These are phyloP conservation scores for Panus rudis DNA, from an alignment of 768 basidiomycete species.

Conservation along the genomic window DNA sequence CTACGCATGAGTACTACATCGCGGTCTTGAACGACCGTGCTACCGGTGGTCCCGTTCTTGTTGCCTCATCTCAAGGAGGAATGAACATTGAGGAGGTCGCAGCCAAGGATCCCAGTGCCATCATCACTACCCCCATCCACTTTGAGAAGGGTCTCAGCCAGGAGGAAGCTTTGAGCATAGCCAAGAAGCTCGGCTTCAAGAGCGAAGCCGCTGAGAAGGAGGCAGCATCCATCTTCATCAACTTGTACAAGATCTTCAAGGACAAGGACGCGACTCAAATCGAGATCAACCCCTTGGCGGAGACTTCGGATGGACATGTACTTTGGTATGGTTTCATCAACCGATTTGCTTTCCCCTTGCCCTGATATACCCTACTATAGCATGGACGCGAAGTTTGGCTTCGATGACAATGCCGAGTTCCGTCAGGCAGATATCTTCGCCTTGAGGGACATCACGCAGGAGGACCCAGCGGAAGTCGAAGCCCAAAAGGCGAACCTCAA, in stretches of 20 bases:
- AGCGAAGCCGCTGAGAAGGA: constrained; percentile 62
- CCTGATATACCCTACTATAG: constrained; percentile 32
- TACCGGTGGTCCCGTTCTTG: constrained; percentile 83
- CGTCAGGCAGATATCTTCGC: constrained; percentile 86
- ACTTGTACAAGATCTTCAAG: constrained; percentile 95
- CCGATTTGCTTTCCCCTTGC: neutral
- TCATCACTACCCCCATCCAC: constrained; percentile 91
- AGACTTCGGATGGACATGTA: constrained; percentile 85
- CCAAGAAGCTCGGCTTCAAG: constrained; percentile 88
- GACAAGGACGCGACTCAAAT: constrained; percentile 99
- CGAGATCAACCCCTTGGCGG: constrained; percentile 97
- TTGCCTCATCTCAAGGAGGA: constrained; percentile 90
- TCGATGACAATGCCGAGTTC: constrained; percentile 99
- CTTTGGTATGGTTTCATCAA: constrained; percentile 58
- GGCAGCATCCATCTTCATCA: constrained; percentile 89
- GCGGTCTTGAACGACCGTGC: constrained; percentile 94
- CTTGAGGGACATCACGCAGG: constrained; percentile 89
- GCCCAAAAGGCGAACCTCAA: constrained; percentile 94
- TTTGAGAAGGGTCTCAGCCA: constrained; percentile 76
- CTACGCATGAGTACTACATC: constrained; percentile 96
- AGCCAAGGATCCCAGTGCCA: constrained; percentile 87
- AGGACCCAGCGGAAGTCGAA: constrained; percentile 96
- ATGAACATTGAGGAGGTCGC: constrained; percentile 99
- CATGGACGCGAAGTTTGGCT: constrained; percentile 99
- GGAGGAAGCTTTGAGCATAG: constrained; percentile 64